These are phyloP conservation scores for Warburgia ugandensis DNA, from an alignment of 164 flowering plant species.

Conservation along the genomic window DNA sequence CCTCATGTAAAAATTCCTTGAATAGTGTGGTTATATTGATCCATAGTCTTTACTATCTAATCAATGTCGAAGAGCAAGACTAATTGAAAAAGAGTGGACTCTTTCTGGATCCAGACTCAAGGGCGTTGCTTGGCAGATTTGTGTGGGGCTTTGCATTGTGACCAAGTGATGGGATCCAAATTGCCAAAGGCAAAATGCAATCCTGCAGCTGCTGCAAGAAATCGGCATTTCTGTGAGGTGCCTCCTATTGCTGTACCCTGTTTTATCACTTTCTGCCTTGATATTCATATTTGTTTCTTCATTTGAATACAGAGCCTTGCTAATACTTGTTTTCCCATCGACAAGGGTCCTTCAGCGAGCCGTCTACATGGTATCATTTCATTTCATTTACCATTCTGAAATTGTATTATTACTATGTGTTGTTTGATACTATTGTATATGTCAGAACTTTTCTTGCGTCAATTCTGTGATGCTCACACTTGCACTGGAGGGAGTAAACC, in stretches of 20 bases:
- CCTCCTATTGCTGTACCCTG: slow-evolving; percentile 8
- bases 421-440: not conserved
- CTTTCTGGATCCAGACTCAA: slow-evolving; percentile 46
- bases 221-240: slow-evolving; percentile 91
- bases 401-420: not conserved
- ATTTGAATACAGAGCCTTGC: slow-evolving; percentile 67
- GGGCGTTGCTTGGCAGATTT: slow-evolving; percentile 90
- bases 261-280: not conserved
- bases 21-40: too few relatives aligned
- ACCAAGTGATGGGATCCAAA: slow-evolving; percentile 45
- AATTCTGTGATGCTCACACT: slow-evolving; percentile 91
- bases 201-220: slow-evolving; percentile 85
- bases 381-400: slow-evolving; percentile 1
- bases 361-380: slow-evolving; percentile 69
- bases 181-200: slow-evolving; percentile 68
- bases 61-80: too few relatives aligned
- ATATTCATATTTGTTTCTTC: not conserved
- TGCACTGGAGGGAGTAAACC: slow-evolving; percentile 60
- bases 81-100: not conserved
- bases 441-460: slow-evolving; percentile 80
- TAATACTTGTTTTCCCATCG: slow-evolving; percentile 71
- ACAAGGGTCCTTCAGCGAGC: slow-evolving; percentile 53
- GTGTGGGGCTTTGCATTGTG: slow-evolving; percentile 97
- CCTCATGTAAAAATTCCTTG: too few relatives aligned
- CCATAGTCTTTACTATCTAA: too few relatives aligned